phyloP scores from a whole-genome alignment of 176 grass and related monocot species.

The Coix lacrymajobi region DNA sequence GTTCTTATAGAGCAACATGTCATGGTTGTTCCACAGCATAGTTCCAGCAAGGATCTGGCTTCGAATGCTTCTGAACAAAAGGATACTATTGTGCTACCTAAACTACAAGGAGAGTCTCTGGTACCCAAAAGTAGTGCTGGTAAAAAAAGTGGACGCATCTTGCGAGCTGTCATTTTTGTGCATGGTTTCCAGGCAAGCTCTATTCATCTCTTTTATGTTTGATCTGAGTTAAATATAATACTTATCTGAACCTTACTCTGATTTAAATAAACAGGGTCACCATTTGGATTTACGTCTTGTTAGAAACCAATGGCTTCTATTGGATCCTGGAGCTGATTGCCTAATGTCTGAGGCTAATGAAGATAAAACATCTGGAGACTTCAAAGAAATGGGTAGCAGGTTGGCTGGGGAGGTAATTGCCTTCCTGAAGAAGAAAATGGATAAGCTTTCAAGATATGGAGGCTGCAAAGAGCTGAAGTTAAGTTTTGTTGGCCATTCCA shows the following conservation, averaged over 20 bases:
- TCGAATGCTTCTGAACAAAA: slow-evolving; percentile 41
- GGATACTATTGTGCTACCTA: slow-evolving; percentile 60
- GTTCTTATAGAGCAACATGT: slow-evolving; percentile 92
- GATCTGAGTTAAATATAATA: background rate
- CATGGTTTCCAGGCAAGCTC: slow-evolving; percentile 93
- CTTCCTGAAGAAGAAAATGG: slow-evolving; percentile 78
- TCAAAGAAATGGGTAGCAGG: slow-evolving; percentile 91
- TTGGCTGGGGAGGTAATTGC: slow-evolving; percentile 76
- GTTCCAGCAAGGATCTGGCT: slow-evolving; percentile 47
- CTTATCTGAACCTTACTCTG: slow-evolving; percentile 10
- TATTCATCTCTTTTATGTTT: slow-evolving; percentile 2
- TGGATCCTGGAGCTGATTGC: slow-evolving; percentile 94
- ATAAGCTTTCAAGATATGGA: slow-evolving; percentile 73
- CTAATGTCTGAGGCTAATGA: slow-evolving; percentile 98
- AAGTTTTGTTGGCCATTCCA: slow-evolving; percentile 98
- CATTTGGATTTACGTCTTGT: slow-evolving; percentile 95
- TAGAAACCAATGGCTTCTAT: slow-evolving; percentile 92
- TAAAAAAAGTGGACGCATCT: slow-evolving; percentile 62
- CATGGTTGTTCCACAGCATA: slow-evolving; percentile 87
- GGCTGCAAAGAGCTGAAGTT: slow-evolving; percentile 94
- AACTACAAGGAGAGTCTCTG: slow-evolving; percentile 41
- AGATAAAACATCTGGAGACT: slow-evolving; percentile 90
- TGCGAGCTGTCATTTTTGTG: slow-evolving; percentile 87
- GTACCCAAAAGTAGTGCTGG: slow-evolving; percentile 34
- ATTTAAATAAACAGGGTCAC: slow-evolving; percentile 59